Evolutionary conservation across 2,329 filamentous ascomycete genomes (phyloP).

Genomic region (Bipolaris cookei): DNA sequence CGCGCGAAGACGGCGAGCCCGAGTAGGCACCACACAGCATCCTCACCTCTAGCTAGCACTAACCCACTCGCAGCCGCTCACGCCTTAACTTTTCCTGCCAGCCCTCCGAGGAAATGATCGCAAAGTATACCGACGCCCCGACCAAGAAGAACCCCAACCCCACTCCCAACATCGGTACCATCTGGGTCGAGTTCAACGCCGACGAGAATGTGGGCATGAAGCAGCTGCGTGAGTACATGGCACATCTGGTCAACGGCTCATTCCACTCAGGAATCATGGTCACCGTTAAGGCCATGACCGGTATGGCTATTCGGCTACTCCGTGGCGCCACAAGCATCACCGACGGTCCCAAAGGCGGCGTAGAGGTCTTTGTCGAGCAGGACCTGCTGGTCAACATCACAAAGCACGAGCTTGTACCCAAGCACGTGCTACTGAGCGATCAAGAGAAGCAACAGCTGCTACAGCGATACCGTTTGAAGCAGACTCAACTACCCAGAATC

Average conservation of each 20-base stretch:
- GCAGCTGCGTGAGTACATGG: slow-evolving; percentile 88
- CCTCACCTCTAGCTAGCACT: slow-evolving; percentile 7
- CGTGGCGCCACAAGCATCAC: slow-evolving; percentile 38
- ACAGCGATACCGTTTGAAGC: slow-evolving; percentile 91
- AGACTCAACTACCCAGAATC: slow-evolving; percentile 94
- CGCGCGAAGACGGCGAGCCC: slow-evolving; percentile 73
- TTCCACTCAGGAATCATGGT: slow-evolving; percentile 92
- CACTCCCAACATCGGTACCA: slow-evolving; percentile 76
- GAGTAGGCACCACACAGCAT: slow-evolving; percentile 63
- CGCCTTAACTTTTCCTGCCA: slow-evolving; percentile 88
- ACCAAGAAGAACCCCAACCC: slow-evolving; percentile 73
- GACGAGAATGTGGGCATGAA: slow-evolving; percentile 85
- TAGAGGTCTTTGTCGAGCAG: slow-evolving; percentile 95
- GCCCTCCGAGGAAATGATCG: slow-evolving; percentile 82
- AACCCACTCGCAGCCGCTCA: slow-evolving; percentile 65
- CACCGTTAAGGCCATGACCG: slow-evolving; percentile 79
- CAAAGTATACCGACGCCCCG: slow-evolving; percentile 77
- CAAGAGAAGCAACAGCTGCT: slow-evolving; percentile 89
- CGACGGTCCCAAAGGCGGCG: slow-evolving; percentile 73
- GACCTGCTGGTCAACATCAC: slow-evolving; percentile 98
- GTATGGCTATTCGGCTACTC: slow-evolving; percentile 65
- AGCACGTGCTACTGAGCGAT: slow-evolving; percentile 85
- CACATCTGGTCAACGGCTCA: slow-evolving; percentile 77
- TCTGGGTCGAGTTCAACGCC: slow-evolving; percentile 91
- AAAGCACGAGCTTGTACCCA: slow-evolving; percentile 93